Evolutionary conservation across 257 asterid species (phyloP).

Genomic region (Gentiana straminea): DNA sequence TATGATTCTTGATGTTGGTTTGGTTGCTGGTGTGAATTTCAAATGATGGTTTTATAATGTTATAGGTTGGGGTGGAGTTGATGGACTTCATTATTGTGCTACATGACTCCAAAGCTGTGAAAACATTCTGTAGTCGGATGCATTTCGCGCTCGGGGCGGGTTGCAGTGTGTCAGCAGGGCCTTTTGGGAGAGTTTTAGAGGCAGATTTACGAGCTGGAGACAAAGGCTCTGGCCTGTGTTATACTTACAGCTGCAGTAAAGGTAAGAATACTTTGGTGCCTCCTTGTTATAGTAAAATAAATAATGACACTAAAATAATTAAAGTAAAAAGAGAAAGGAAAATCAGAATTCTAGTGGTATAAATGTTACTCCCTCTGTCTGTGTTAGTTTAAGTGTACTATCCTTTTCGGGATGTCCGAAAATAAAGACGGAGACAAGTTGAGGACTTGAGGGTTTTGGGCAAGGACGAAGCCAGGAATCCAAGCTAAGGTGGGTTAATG

Average conservation of each 20-base stretch:
- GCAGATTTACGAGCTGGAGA: constrained; percentile 99
- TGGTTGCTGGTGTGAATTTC: neutral
- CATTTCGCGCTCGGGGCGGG: constrained; percentile 99
- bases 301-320: no score
- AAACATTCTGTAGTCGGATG: constrained; percentile 94
- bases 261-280: constrained; percentile 30
- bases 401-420: no score
- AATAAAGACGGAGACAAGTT: no score
- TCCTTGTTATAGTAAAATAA: no score
- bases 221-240: constrained; percentile 97
- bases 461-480: no score
- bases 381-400: no score
- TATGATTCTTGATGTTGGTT: neutral
- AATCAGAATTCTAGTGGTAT: no score
- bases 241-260: constrained; percentile 97
- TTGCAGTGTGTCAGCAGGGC: constrained; percentile 99
- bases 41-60: neutral
- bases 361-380: no score
- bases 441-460: no score
- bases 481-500: no score
- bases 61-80: constrained; percentile 88
- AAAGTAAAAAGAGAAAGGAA: no score
- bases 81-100: constrained; percentile 93
- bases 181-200: constrained; percentile 92
- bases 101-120: constrained; percentile 80